Evolutionary conservation across 2,329 filamentous ascomycete genomes (phyloP).

Genomic region (Sarocladiaceae sp.): DNA sequence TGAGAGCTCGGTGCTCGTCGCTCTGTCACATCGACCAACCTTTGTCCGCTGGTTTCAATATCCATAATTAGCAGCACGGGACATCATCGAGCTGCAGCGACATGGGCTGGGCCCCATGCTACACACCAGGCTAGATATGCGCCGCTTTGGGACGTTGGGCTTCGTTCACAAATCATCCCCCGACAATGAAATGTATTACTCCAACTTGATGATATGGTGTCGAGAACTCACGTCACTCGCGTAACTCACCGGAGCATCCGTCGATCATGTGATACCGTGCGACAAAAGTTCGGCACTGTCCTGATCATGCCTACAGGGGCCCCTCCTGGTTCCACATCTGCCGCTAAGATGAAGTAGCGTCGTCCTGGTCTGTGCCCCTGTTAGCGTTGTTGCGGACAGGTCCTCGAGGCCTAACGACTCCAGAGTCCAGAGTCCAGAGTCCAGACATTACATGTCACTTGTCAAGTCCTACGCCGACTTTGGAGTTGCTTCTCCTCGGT

Average conservation of each 20-base stretch:
- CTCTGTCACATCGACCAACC: background rate
- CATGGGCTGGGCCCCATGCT: too few relatives aligned
- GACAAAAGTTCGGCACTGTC: background rate
- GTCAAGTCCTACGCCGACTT: background rate
- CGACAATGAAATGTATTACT: too few relatives aligned
- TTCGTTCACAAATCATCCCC: too few relatives aligned
- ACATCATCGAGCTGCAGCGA: background rate
- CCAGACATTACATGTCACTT: background rate
- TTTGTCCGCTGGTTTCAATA: background rate
- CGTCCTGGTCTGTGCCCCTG: background rate
- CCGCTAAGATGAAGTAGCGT: background rate
- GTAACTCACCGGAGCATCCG: background rate
- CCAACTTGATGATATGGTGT: too few relatives aligned
- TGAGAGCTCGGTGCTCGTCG: too few relatives aligned
- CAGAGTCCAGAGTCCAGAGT: too few relatives aligned
- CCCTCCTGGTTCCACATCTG: background rate
- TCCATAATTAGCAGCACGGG: slow-evolving; percentile 8
- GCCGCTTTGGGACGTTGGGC: background rate
- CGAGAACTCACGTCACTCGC: too few relatives aligned
- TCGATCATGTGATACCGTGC: slow-evolving; percentile 6
- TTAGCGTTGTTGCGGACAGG: too few relatives aligned
- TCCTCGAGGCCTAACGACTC: too few relatives aligned
- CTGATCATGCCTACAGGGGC: background rate
- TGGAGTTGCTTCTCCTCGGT: background rate
- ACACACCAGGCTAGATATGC: background rate